Conservation (phyloP, 2,329 filamentous ascomycete genomes). For the Alternaria consortialis region DNA sequence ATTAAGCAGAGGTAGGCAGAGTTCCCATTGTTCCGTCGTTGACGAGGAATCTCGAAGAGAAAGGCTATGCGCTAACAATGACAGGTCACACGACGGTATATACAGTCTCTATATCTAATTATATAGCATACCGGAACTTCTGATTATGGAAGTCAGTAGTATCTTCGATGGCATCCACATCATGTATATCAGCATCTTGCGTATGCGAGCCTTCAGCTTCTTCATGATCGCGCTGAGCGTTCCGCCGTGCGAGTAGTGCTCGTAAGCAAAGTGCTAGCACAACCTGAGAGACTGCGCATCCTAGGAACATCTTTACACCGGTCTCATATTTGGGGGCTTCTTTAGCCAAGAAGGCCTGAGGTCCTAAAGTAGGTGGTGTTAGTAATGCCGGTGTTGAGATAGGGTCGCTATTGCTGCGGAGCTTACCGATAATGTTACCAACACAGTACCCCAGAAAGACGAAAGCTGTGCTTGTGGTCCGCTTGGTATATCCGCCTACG, state of each 20-base stretch:
- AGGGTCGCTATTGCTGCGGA: too few species aligned
- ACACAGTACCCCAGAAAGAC: slow-evolving; percentile 59
- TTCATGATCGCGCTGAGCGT: slow-evolving; percentile 8
- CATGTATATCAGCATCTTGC: neutral
- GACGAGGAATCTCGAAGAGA: neutral
- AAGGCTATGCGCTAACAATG: neutral
- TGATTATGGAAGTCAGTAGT: slow-evolving; percentile 9
- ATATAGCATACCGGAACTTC: slow-evolving; percentile 10
- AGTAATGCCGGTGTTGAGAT: neutral
- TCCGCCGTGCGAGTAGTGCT: slow-evolving; percentile 9
- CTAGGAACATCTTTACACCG: slow-evolving; percentile 62
- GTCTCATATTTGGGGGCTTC: slow-evolving; percentile 62
- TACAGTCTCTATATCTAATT: neutral
- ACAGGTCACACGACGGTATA: neutral
- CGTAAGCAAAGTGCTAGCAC: slow-evolving; percentile 37
- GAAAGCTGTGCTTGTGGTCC: slow-evolving; percentile 57
- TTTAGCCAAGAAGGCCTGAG: slow-evolving; percentile 56
- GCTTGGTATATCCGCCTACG: slow-evolving; percentile 47
- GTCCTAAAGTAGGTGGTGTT: slow-evolving; percentile 20
- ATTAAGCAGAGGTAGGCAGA: neutral
- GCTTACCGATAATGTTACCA: slow-evolving; percentile 57
- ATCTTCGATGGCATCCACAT: slow-evolving; percentile 5
- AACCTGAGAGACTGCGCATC: slow-evolving; percentile 57
- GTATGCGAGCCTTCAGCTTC: neutral
- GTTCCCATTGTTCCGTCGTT: neutral